A percentile compares a stretch with the other conserved stretches of the same genome.
Conservation (phyloP, 1,139 yeast genomes). For the Saccharomyces hybrid region DNA sequence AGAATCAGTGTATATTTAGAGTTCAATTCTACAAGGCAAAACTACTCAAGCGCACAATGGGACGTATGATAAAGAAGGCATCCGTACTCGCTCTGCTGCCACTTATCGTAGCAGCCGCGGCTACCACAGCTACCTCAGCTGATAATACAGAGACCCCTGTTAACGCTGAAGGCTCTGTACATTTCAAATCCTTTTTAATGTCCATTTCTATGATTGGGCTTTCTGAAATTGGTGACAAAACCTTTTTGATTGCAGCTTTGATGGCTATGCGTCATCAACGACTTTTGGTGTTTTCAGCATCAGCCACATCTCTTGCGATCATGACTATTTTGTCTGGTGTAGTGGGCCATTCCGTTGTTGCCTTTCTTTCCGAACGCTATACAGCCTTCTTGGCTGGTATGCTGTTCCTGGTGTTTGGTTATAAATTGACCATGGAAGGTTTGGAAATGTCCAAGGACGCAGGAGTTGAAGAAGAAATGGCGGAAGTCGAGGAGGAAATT, state of each 20-base stretch:
- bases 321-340: conserved; percentile 90
- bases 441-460: conserved; percentile 67
- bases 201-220: conserved; percentile 80
- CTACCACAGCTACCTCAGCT: conserved; percentile 8
- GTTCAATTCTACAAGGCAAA: neutral
- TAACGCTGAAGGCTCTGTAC: conserved; percentile 8
- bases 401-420: conserved; percentile 77
- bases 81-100: conserved; percentile 3
- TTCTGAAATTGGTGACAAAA: conserved; percentile 94
- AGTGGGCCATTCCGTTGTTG: conserved; percentile 86
- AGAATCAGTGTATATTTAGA: neutral
- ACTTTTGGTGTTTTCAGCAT: conserved; percentile 74
- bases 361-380: conserved; percentile 67
- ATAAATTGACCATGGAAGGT: conserved; percentile 72
- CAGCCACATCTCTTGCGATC: conserved; percentile 74
- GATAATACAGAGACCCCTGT: neutral
- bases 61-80: neutral
- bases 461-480: conserved; percentile 91
- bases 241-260: conserved; percentile 90
- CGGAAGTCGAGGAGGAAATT: conserved; percentile 93
- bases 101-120: conserved; percentile 3
- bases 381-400: conserved; percentile 78
- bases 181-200: conserved; percentile 47
- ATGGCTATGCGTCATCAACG: conserved; percentile 96
- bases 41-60: neutral